Evolutionary conservation across 208 protist genomes (phyloP), one percentile per base, ranked within the genome.

Genomic region (Leishmania major): DNA sequence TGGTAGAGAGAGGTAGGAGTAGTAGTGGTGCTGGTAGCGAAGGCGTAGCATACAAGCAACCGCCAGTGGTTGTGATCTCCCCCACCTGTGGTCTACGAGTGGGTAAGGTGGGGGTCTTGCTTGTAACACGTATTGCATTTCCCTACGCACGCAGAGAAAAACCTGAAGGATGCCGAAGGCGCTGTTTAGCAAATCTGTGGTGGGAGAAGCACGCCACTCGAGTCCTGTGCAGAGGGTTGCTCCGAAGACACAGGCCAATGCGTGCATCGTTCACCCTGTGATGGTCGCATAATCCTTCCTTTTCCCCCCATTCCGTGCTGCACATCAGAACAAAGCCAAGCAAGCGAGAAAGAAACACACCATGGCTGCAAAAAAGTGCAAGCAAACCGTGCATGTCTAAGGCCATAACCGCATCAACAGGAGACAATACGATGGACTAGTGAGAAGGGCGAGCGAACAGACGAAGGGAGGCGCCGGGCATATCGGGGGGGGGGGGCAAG

Each of bases 391-490:
- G n/a, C 7, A 6, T 35, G 11, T 55, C 51, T 55, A 64, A 13
- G 25, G 10, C 28, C 59, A 31, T 64, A 64, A 3, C n/a, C 25
- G 28, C 59, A 28, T 31, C 59, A 31, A 28, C n/a, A 64, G 59
- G 59, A 2, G 28, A 10, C 7, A 28, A 64, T 64, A 15, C 59
- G 10, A 64, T 31, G 57, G 51, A 17, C 43, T 35, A 67, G 43
- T 71, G 59, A 55, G 7, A 57, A 72, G 43, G 37, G 53, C n/a
- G 69, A 78, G 81, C 25, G 79, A 84, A 75, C 13, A 62, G n/a
- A 31, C 4, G 45, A 78, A 51, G 40, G 67, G 60, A 67, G 60
- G 60, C 15, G 60, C 4, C 31, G n/a, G 60, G 31, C 60, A 37
- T 67, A 37, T 37, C 31, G n/a, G 15, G 53, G 31, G 80, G 11